Evolutionary conservation across 225 moss, liverwort and hornwort species (phyloP), one percentile per base, ranked within the genome.

Genomic region (Takakia lepidozioides): DNA sequence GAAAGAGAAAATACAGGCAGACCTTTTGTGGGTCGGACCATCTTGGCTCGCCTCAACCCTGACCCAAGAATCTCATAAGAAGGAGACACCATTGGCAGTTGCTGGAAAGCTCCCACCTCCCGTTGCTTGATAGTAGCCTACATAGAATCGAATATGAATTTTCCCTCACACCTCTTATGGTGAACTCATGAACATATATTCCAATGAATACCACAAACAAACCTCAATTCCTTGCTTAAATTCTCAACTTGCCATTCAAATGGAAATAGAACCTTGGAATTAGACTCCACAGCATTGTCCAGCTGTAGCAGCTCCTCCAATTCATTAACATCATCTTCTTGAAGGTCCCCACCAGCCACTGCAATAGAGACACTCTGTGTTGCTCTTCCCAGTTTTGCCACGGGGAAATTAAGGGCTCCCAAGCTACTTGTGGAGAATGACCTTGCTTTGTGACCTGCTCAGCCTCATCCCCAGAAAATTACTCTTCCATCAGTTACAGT

Each of bases 1-100:
- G 19, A 4, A 13, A 38, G 2, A 22, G 35, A 48, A 16, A n/a
- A n/a, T n/a, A n/a, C n/a, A n/a, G 15, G 35, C 55, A 46, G 27
- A 98, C 98, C 98, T 99, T 99, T 99, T 3, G 98, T 99, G 10
- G 98, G 84, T 64, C 83, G 80, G 46, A 99, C 82, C 98, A 99
- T 85, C 71, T 87, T 99, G 11, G 98, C 70, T 62, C 76, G 85
- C 49, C 85, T 64, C 15, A 99, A 30, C n/a, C 87, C 98, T 51
- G 87, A 84, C 47, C 85, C 91, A 27, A 87, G 83, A 70, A 98
- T 85, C 50, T 98, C 98, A 53, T 73, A 72, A 19, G 85, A 80
- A 65, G 98, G 91, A 58, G 98, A 81, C 29, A 99, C 98, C 27
- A 99, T 72, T 29, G 98, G 98, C 57, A 99, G 66, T 65, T 99